phyloP scores from a whole-genome alignment of 768 basidiomycete species.

The Naganishia friedmannii region DNA sequence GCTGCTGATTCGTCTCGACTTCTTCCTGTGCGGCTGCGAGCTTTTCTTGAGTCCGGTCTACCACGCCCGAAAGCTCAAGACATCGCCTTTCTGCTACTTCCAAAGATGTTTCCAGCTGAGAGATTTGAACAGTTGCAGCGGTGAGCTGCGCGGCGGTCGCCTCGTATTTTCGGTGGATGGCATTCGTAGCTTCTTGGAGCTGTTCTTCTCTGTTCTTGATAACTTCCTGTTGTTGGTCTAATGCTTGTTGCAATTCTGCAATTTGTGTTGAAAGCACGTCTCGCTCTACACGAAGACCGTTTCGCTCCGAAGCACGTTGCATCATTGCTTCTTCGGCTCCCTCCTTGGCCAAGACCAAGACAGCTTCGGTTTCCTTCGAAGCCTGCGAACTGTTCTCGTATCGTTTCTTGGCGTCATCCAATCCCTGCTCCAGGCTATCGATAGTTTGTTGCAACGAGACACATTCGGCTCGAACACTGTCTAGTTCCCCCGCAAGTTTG shows the following conservation, averaged over 20 bases:
- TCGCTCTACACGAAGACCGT: not conserved
- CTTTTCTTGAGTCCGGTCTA: not conserved
- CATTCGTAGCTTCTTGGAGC: not conserved
- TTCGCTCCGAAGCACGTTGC: not conserved
- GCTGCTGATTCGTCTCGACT: not conserved
- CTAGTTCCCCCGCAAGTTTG: not conserved
- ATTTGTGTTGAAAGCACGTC: not conserved
- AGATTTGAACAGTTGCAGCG: not conserved
- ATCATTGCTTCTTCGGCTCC: slow-evolving; percentile 5
- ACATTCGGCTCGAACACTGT: not conserved
- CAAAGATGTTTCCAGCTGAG: not conserved
- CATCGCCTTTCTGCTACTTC: not conserved
- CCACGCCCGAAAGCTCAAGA: not conserved
- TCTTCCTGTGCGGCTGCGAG: not conserved
- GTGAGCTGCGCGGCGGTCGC: not conserved
- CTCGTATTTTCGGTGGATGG: not conserved
- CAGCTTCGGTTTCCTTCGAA: slow-evolving; percentile 6
- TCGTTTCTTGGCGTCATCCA: not conserved
- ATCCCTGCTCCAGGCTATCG: not conserved
- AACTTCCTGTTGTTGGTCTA: not conserved
- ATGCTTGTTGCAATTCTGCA: not conserved
- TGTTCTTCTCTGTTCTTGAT: not conserved
- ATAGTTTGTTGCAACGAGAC: not conserved
- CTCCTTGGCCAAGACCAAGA: slow-evolving; percentile 6
- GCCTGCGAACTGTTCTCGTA: not conserved